Base-by-base conservation (phyloP, 2,329 filamentous ascomycete genomes). In the Calonectria honghensis region DNA sequence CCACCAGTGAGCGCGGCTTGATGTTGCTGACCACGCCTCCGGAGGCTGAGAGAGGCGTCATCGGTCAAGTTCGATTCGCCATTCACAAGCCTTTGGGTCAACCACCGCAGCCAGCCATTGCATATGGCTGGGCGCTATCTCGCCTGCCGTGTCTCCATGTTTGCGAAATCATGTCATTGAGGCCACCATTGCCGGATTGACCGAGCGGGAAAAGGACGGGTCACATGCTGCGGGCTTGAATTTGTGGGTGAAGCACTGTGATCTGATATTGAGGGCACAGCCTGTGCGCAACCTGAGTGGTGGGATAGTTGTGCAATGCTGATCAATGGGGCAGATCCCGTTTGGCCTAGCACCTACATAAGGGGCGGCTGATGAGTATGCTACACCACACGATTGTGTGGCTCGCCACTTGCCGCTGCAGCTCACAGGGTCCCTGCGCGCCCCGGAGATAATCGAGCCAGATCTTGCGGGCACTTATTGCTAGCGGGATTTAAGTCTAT, bases 401-500 rank as follows among this genome's bases (percentile, higher is more conserved):
- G 45, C 45, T 48, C 45, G 20, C 45, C 45, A 48, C 7, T 39
- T 41, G 57, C 32, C 6, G 20, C 14, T 7, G 39, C 24, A 63
- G 18, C n/a, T 41, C 37, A 29, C 14, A 61, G 57, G 24, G n/a
- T 11, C 57, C 9, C 3, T 41, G 35, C 35, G 35, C 57, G 27
- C n/a, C 16, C 24, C 6, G 24, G 14, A 18, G 24, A 27, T 37
- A 39, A 29, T 41, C 39, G 57, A 29, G 9, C 24, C 24, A 63
- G 27, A 27, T 41, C 35, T 39, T 24, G 29, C 35, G 35, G 35
- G 20, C 24, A 29, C n/a, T 63, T 63, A 18, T 63, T 63, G 41
- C 24, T 63, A 29, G 35, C 27, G 57, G 7, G 37, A 20, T 63
- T 63, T 63, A 63, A 61, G 57, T 61, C n/a, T 61, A 37, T 27